These are phyloP conservation scores for Ceratocystis cacaofunesta DNA, from an alignment of 2,329 filamentous ascomycete species.

Conservation along the genomic window DNA sequence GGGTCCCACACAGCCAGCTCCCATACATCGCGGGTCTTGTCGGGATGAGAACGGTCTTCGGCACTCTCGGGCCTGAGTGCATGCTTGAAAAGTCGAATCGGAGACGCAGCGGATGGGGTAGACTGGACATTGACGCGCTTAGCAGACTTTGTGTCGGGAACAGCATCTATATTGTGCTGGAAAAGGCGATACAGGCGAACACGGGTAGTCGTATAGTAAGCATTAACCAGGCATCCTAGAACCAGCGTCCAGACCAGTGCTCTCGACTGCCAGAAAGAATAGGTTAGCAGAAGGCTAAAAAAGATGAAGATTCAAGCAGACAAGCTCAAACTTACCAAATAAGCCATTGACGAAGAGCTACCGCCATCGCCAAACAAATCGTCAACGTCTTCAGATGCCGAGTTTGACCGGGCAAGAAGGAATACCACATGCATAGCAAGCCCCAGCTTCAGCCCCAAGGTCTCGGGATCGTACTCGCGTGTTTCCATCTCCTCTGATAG, in stretches of 20 bases:
- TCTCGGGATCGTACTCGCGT: slow-evolving; percentile 74
- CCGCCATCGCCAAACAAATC: slow-evolving; percentile 71
- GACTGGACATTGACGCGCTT: slow-evolving; percentile 80
- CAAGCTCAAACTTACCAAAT: slow-evolving; percentile 37
- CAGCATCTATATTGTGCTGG: slow-evolving; percentile 64
- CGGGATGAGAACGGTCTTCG: slow-evolving; percentile 71
- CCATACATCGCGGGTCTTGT: slow-evolving; percentile 78
- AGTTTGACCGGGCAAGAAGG: slow-evolving; percentile 69
- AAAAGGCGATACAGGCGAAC: slow-evolving; percentile 84
- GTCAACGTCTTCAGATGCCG: slow-evolving; percentile 42
- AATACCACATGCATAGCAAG: slow-evolving; percentile 64
- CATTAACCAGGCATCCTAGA: slow-evolving; percentile 55
- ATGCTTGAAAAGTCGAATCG: slow-evolving; percentile 57
- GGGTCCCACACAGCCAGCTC: slow-evolving; percentile 91
- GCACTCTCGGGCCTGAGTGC: slow-evolving; percentile 55
- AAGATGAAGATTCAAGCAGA: slow-evolving; percentile 13
- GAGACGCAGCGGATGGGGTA: slow-evolving; percentile 61
- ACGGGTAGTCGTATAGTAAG: slow-evolving; percentile 65
- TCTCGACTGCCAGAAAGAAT: neutral
- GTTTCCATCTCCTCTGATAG: slow-evolving; percentile 85
- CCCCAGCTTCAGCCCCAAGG: slow-evolving; percentile 62
- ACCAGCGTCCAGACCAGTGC: slow-evolving; percentile 58
- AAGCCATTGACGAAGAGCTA: slow-evolving; percentile 49
- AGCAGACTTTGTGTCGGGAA: slow-evolving; percentile 68
- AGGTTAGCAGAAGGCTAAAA: slow-evolving; percentile 4